These are phyloP conservation scores for Nasturtium officinale DNA, from an alignment of 345 rosid species.

Conservation along the genomic window DNA sequence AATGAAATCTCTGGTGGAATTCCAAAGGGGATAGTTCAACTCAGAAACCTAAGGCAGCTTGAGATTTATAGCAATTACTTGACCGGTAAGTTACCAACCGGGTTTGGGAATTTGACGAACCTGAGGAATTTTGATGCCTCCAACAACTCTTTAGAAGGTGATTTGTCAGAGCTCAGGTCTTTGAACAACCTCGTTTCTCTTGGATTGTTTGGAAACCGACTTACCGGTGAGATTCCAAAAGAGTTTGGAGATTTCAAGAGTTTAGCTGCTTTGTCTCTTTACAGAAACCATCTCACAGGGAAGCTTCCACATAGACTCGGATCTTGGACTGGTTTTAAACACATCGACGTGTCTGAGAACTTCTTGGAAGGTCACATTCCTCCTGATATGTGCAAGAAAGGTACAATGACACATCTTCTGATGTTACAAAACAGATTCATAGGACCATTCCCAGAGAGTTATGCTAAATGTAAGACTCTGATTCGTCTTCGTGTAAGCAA, in stretches of 20 bases:
- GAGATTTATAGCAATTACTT: constrained; percentile 73
- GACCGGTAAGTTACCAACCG: constrained; percentile 63
- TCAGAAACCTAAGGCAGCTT: constrained; percentile 59
- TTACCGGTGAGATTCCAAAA: constrained; percentile 69
- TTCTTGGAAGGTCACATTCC: constrained; percentile 74
- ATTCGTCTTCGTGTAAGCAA: constrained; percentile 62
- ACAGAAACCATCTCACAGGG: constrained; percentile 69
- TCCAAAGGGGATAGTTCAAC: constrained; percentile 56
- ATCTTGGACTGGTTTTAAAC: constrained; percentile 50
- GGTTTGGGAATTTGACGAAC: constrained; percentile 59
- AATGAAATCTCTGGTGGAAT: constrained; percentile 60
- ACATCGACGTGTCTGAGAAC: constrained; percentile 82
- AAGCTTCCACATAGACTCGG: constrained; percentile 68
- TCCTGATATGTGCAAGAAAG: constrained; percentile 79
- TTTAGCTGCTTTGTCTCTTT: constrained; percentile 60
- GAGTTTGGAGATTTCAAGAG: constrained; percentile 68
- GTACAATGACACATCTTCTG: constrained; percentile 57
- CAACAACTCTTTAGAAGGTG: constrained; percentile 62
- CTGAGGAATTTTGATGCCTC: constrained; percentile 68
- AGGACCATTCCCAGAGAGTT: constrained; percentile 63
- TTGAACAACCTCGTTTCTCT: constrained; percentile 59
- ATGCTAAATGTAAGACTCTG: constrained; percentile 58
- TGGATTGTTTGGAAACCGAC: constrained; percentile 58
- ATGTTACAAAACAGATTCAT: constrained; percentile 68
- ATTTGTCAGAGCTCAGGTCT: constrained; percentile 54